These are phyloP conservation scores for Saccharomyces cerevisiae DNA, from an alignment of 805 yeast species.

Conservation along the genomic window DNA sequence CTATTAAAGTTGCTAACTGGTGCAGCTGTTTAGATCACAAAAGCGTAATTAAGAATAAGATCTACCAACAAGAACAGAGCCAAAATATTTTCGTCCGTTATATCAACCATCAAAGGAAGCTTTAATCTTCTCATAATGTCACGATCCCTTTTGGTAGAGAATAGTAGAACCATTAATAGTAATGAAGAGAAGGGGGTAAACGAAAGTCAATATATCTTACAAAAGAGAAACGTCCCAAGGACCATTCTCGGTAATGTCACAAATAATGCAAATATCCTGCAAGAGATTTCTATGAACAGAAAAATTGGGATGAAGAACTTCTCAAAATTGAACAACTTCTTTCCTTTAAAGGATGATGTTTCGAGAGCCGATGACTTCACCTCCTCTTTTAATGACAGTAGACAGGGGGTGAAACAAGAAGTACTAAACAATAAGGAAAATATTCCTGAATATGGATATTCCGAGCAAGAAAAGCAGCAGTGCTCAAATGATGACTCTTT, in stretches of 20 bases:
- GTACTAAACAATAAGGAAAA: not conserved
- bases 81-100: not conserved
- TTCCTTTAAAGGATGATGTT: not conserved
- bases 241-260: not conserved
- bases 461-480: conserved; percentile 3
- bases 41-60: not conserved
- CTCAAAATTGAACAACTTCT: not conserved
- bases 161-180: not conserved
- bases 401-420: not conserved
- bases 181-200: not conserved
- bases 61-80: not conserved
- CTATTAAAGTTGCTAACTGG: not conserved
- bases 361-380: not conserved
- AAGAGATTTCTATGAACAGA: not conserved
- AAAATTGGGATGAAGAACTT: not conserved
- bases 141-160: not conserved
- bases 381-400: not conserved
- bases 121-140: not conserved
- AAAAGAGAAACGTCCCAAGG: not conserved
- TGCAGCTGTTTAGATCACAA: not conserved
- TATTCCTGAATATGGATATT: not conserved
- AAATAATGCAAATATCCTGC: not conserved
- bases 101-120: not conserved
- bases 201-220: not conserved
- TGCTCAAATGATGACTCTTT: not conserved